phyloP scores from a whole-genome alignment of 1,284 basidiomycete genomes.

The Ceraceosorus guamensis region DNA sequence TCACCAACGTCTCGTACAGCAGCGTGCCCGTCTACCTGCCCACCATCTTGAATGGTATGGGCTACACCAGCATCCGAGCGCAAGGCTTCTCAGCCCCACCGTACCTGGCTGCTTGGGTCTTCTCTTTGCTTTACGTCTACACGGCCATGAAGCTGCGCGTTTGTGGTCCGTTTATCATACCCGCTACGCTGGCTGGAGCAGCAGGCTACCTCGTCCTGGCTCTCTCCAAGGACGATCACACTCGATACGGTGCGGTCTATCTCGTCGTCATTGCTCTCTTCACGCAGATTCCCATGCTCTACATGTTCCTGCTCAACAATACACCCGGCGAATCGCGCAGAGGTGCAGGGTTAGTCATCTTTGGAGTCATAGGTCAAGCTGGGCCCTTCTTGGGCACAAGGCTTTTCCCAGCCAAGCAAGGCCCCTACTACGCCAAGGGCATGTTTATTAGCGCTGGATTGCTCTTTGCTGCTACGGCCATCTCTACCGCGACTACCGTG shows the following conservation, averaged over 20 bases:
- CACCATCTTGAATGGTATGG: conserved; percentile 36
- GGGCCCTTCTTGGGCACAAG: conserved; percentile 34
- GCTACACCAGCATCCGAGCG: conserved; percentile 21
- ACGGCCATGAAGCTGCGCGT: conserved; percentile 23
- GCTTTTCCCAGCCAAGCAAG: conserved; percentile 26
- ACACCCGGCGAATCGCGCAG: conserved; percentile 28
- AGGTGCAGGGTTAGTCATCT: conserved; percentile 28
- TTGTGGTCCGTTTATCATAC: conserved; percentile 29
- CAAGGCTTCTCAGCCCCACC: conserved; percentile 27
- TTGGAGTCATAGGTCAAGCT: conserved; percentile 38
- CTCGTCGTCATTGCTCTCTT: conserved; percentile 35
- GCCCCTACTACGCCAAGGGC: conserved; percentile 31
- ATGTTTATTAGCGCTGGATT: conserved; percentile 24
- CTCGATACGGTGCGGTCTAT: conserved; percentile 25
- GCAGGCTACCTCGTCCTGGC: conserved; percentile 42
- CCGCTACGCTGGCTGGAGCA: conserved; percentile 22
- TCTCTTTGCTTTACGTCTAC: conserved; percentile 19
- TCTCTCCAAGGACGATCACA: conserved; percentile 11
- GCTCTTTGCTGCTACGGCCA: conserved; percentile 19
- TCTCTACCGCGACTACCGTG: conserved; percentile 10
- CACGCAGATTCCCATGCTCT: conserved; percentile 34
- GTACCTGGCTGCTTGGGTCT: conserved; percentile 34
- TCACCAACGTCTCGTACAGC: conserved; percentile 39
- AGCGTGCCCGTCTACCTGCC: conserved; percentile 42
- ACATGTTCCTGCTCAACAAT: conserved; percentile 35